Base-by-base conservation (phyloP, 768 basidiomycete species). In the Hydnomerulius pinastri region DNA sequence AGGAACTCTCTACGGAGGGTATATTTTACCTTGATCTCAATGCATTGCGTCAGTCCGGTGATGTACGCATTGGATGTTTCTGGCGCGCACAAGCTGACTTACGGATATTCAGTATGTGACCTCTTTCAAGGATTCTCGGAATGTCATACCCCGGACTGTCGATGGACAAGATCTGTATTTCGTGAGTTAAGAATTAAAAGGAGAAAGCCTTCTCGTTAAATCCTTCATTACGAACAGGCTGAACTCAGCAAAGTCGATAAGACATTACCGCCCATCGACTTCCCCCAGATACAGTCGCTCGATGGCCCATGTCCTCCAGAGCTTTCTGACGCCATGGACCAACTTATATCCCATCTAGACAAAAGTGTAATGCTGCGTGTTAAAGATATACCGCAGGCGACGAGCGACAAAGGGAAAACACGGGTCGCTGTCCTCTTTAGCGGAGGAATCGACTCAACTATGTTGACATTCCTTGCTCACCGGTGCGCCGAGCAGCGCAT, bases 391-490 rank as follows among this genome's bases (percentile, higher is more conserved):
- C 90, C 92, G 12, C 63, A 64, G 35, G 43, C 62, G 77, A 78
- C 55, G 46, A 55, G 51, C 11, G 51, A 50, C 3, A 47, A 61
- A 44, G 73, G 74, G 6, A 66, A 73, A 43, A 76, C 86, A 4
- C 77, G 86, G 44, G 75, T 97, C 3, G 93, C 88, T 2, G 77
- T 99, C 8, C 77, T 99, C 8, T 99, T 98, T 68, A 96, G 92
- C 30, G 97, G 97, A 25, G 97, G 97, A 0, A 92, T 99, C 37
- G 97, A 99, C 65, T 98, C 87, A 10, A 87, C 95, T 1, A 72
- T 90, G 33, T 60, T 98, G 6, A 83, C 95, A 0, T 86, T 81
- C 61, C 74, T 99, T 5, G 89, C 92, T 1, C 80, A 95, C 60
- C 75, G 74, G 87, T 90, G 61, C 44, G 79, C 61, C 25, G 23